Conservation (phyloP, 768 basidiomycete species). For the Boletus tylopilopsis region DNA sequence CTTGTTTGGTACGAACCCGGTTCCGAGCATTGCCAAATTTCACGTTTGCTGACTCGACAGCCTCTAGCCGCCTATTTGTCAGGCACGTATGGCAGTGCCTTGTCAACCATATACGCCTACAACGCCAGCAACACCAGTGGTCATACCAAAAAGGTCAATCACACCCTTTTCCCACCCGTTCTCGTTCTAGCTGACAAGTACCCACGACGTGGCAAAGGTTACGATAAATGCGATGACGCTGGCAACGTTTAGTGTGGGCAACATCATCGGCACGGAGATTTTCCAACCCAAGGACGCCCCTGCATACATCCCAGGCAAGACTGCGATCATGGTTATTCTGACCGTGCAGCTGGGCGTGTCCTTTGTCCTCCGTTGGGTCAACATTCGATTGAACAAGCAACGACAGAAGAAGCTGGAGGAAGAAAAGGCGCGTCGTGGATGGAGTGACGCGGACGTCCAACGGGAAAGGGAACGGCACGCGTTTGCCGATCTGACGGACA, state of each 20-base stretch:
- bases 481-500: conserved; percentile 62
- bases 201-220: conserved; percentile 28
- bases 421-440: conserved; percentile 44
- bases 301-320: conserved; percentile 62
- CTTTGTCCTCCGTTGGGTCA: conserved; percentile 50
- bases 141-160: conserved; percentile 56
- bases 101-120: conserved; percentile 60
- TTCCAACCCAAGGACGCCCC: conserved; percentile 62
- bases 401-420: conserved; percentile 40
- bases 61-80: conserved; percentile 45
- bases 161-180: neutral
- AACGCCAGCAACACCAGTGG: conserved; percentile 63
- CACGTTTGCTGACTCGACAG: neutral
- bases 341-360: conserved; percentile 48
- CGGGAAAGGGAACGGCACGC: conserved; percentile 57
- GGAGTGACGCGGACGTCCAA: conserved; percentile 56
- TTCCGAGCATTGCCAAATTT: neutral
- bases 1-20: conserved; percentile 45
- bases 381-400: conserved; percentile 49
- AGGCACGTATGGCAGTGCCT: conserved; percentile 55
- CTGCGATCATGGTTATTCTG: conserved; percentile 58
- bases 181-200: neutral
- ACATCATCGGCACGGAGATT: conserved; percentile 61
- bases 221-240: conserved; percentile 62
- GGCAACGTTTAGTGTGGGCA: conserved; percentile 51